Evolutionary conservation across 2,329 filamentous ascomycete species (phyloP), one percentile per base, ranked within the genome.

Genomic region (Colletotrichum chrysophilum): DNA sequence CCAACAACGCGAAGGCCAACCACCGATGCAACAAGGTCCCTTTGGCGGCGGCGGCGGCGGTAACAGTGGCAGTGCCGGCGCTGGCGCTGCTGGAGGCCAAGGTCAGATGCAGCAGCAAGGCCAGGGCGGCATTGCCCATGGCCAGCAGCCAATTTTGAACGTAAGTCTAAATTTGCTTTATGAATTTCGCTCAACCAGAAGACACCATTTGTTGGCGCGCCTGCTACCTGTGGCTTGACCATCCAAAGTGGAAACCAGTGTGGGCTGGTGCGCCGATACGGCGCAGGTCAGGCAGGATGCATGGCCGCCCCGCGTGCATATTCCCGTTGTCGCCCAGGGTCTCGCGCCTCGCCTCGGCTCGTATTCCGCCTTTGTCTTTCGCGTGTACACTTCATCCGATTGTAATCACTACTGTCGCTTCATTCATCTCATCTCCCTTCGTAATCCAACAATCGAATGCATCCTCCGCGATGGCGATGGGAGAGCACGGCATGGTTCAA

Each of bases 131-230:
- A 76, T 76, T 65, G 70, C 74, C 28, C 74, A 76, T 52, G 74
- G 74, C 43, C 74, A 76, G 28, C 95, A 97, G 82, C 95, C 95
- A 6, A 97, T 97, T 79, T 86, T 97, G 69, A 94, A 94, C 83
- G 91, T 92, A 85, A 86, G 90, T 85, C 78, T 67, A 55, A 26
- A 32, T 65, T 67, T 43, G 38, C 61, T n/a, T 56, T 16, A 8
- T 28, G 9, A 65, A 56, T 28, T 52, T 65, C 32, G 64, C 70
- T 43, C 64, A 43, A 72, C 55, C 36, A 34, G 21, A 61, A 30
- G 28, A n/a, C 56, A 52, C 67, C 67, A 26, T 28, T 24, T 13
- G 34, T 36, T 68, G 67, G 55, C 48, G 65, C 65, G 56, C 26
- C 32, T 56, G 58, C 70, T 69, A 24, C 65, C 28, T 74, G 74